phyloP scores from a whole-genome alignment of 1,139 yeast species.

The Yamadazyma epiphylla region DNA sequence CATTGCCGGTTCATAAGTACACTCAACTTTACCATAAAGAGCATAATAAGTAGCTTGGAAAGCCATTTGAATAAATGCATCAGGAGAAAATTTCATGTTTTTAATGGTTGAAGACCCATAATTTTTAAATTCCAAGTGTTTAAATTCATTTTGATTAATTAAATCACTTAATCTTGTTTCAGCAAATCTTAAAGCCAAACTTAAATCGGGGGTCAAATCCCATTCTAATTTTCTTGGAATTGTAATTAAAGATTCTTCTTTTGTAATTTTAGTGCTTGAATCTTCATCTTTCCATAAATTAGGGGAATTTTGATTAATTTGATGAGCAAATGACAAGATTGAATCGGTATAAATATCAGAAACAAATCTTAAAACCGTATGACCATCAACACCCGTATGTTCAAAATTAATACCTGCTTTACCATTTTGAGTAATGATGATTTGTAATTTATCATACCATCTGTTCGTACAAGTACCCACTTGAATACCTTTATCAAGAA shows the following conservation, averaged over 20 bases:
- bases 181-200: conserved; percentile 81
- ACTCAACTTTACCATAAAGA: conserved; percentile 86
- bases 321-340: conserved; percentile 78
- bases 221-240: conserved; percentile 88
- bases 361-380: conserved; percentile 83
- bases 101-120: conserved; percentile 81
- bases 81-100: conserved; percentile 86
- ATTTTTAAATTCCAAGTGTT: conserved; percentile 68
- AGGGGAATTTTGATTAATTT: conserved; percentile 79
- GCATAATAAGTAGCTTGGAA: conserved; percentile 93
- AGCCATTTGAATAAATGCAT: conserved; percentile 92
- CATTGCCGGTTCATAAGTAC: conserved; percentile 96
- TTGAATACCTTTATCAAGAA: conserved; percentile 77
- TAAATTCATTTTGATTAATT: conserved; percentile 86
- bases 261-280: conserved; percentile 4
- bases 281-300: conserved; percentile 54
- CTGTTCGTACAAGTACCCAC: conserved; percentile 92
- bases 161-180: conserved; percentile 86
- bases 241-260: conserved; percentile 34
- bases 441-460: conserved; percentile 91
- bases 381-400: conserved; percentile 96
- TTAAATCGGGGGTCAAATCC: conserved; percentile 73
- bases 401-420: conserved; percentile 93
- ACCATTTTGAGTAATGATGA: conserved; percentile 86
- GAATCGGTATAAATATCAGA: conserved; percentile 91